phyloP scores from a whole-genome alignment of 2,329 filamentous ascomycete genomes.

The Anisogramma anomala region DNA sequence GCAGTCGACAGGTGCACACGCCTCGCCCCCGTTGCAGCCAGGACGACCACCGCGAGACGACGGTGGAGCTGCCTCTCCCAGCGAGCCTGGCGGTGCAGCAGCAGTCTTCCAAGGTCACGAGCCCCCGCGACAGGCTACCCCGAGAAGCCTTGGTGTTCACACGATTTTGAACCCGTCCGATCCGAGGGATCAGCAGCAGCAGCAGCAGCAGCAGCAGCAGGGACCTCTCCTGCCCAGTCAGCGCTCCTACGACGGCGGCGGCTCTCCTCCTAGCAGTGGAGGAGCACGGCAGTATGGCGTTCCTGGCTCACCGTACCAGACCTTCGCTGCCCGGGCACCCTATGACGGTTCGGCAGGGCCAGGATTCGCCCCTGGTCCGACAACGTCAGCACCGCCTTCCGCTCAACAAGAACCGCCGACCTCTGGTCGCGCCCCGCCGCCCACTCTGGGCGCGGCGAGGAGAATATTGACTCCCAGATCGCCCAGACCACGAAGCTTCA shows the following conservation, averaged over 20 bases:
- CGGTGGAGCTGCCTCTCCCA: constrained; percentile 19
- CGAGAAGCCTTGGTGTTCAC: constrained; percentile 29
- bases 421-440: constrained; percentile 7
- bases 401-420: constrained; percentile 11
- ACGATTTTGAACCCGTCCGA: constrained; percentile 34
- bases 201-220: constrained; percentile 9
- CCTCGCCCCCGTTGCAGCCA: constrained; percentile 22
- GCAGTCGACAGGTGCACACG: constrained; percentile 26
- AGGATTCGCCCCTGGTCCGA: constrained; percentile 3
- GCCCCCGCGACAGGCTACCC: constrained; percentile 20
- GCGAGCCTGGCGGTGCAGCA: constrained; percentile 19
- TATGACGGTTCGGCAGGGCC: constrained; percentile 10
- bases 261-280: constrained; percentile 15
- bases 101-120: constrained; percentile 22
- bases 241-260: constrained; percentile 16
- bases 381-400: constrained; percentile 13
- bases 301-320: constrained; percentile 16
- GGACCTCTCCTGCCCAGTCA: constrained; percentile 14
- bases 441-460: constrained; percentile 25
- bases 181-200: constrained; percentile 17
- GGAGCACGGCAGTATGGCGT: constrained; percentile 17
- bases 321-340: constrained; percentile 4
- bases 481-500: constrained; percentile 41
- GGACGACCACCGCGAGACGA: constrained; percentile 23
- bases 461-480: constrained; percentile 48